Evolutionary conservation across 495 filamentous ascomycete species (phyloP).

Genomic region (Friedmanniomyces simplex): DNA sequence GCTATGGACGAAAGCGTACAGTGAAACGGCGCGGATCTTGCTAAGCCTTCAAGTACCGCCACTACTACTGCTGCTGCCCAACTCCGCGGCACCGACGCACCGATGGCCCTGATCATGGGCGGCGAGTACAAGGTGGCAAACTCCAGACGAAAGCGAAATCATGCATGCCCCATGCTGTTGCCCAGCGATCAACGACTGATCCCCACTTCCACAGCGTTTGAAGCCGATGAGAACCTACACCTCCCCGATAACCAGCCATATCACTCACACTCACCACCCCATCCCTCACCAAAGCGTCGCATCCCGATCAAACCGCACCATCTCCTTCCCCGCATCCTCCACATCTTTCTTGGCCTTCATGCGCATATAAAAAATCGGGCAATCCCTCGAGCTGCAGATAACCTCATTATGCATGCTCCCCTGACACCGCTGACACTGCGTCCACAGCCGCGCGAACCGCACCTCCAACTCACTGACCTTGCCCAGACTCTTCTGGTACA

Average conservation of each 20-base stretch:
- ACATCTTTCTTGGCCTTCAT: slow-evolving; percentile 99
- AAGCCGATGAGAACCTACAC: too few relatives aligned
- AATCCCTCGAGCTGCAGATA: slow-evolving; percentile 91
- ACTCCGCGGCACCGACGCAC: too few relatives aligned
- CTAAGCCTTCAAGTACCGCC: too few relatives aligned
- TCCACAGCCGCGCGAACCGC: slow-evolving; percentile 87
- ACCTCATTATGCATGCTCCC: slow-evolving; percentile 96
- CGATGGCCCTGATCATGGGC: too few relatives aligned
- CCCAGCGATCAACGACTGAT: too few relatives aligned
- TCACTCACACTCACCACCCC: too few relatives aligned
- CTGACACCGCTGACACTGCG: slow-evolving; percentile 96
- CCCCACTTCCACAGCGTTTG: too few relatives aligned
- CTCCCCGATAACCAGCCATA: too few relatives aligned
- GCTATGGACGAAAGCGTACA: too few relatives aligned
- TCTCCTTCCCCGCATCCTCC: slow-evolving; percentile 85
- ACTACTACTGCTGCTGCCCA: too few relatives aligned
- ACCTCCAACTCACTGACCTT: slow-evolving; percentile 89
- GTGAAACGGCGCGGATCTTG: too few relatives aligned
- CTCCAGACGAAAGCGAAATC: not conserved
- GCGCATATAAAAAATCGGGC: slow-evolving; percentile 99
- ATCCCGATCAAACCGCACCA: slow-evolving; percentile 84
- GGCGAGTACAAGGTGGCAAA: not conserved
- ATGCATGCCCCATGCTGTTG: too few relatives aligned
- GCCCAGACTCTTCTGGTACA: slow-evolving; percentile 83
- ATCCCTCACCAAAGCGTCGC: slow-evolving; percentile 43